A percentile compares a stretch with the other conserved stretches of the same genome.
Evolutionary conservation across 805 yeast species (phyloP).

Genomic region (Metschnikowia gruessii): DNA sequence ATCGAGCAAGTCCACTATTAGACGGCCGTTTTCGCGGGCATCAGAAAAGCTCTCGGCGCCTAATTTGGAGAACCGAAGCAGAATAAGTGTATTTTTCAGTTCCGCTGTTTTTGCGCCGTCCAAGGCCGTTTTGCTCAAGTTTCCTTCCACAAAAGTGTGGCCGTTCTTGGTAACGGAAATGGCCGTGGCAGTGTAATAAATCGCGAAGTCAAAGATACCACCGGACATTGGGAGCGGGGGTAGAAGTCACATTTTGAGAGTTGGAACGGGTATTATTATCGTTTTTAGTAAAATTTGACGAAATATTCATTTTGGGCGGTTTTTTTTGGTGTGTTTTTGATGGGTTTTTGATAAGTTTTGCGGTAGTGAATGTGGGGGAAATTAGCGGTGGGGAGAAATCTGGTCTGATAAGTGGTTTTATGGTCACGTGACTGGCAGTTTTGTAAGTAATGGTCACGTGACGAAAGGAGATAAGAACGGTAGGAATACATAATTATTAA

Average conservation of each 20-base stretch:
- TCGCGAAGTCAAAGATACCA: conserved; percentile 34
- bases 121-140: not conserved
- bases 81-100: not conserved
- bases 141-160: not conserved
- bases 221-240: conserved; percentile 12
- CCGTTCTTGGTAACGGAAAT: conserved; percentile 1
- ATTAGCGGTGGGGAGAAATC: too few relatives aligned
- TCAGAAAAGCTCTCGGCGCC: conserved; percentile 4
- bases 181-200: conserved; percentile 8
- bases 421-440: too few relatives aligned
- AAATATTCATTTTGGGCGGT: not conserved
- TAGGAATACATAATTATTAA: too few relatives aligned
- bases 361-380: too few relatives aligned
- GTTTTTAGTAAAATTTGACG: not conserved
- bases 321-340: too few relatives aligned
- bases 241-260: conserved; percentile 3
- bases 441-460: too few relatives aligned
- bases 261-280: not conserved
- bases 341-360: too few relatives aligned
- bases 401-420: too few relatives aligned
- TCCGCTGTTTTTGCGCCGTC: not conserved
- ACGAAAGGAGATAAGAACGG: too few relatives aligned
- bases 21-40: conserved; percentile 2
- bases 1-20: conserved; percentile 14
- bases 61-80: conserved; percentile 1